Conservation (phyloP, 1,284 basidiomycete genomes). For the Rhodotorula sp. region DNA sequence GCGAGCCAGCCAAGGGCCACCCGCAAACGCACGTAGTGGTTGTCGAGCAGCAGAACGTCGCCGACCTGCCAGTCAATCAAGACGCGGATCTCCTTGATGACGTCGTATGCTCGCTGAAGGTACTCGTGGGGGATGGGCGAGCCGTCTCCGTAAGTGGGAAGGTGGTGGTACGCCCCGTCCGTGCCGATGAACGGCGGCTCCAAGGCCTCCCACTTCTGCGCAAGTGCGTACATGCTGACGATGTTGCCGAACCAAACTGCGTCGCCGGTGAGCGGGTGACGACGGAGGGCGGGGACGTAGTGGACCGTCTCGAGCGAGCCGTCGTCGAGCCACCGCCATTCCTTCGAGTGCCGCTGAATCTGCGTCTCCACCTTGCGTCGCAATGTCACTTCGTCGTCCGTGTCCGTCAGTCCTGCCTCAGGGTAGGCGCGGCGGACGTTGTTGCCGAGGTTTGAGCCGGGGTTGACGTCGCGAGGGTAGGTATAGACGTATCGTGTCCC, state of each 20-base stretch:
- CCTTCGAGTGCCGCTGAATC: conserved; percentile 6
- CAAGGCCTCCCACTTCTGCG: conserved; percentile 9
- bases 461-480: conserved; percentile 6
- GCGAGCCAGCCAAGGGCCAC: background rate
- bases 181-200: conserved; percentile 4
- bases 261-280: background rate
- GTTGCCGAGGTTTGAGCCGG: conserved; percentile 16
- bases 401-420: background rate
- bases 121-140: conserved; percentile 5
- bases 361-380: conserved; percentile 14
- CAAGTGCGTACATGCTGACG: background rate
- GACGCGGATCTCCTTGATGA: conserved; percentile 7
- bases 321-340: conserved; percentile 16
- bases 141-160: conserved; percentile 17
- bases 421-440: conserved; percentile 8
- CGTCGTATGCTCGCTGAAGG: conserved; percentile 5
- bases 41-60: conserved; percentile 16
- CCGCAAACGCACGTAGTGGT: conserved; percentile 7
- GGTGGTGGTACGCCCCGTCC: conserved; percentile 14
- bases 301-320: conserved; percentile 11
- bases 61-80: conserved; percentile 10
- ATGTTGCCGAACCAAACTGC: conserved; percentile 20
- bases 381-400: conserved; percentile 3
- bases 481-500: conserved; percentile 10
- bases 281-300: background rate